Evolutionary conservation across 345 rosid genomes (phyloP), one percentile per base, ranked within the genome.

Genomic region (Erysimum cheiranthoides): DNA sequence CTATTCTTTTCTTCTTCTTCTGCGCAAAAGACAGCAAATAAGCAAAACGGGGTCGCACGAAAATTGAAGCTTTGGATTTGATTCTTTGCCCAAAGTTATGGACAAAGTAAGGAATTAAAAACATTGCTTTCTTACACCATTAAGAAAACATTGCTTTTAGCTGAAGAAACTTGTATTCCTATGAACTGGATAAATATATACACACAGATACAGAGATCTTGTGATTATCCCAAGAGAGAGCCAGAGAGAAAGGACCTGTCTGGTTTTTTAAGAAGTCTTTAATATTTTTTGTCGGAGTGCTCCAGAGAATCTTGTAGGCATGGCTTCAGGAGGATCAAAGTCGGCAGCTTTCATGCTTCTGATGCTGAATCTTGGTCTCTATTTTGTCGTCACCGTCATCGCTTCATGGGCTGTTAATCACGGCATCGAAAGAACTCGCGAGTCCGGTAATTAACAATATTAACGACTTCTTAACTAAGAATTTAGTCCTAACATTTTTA

Each of bases 361-460:
- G 54, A 5, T 88, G 68, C 78, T 92, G 80, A 94, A 92, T 71
- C 85, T 90, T 8, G 83, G 80, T 18, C 85, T 94, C 3, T 94
- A 87, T 52, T 89, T 92, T 69, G 80, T 88, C 53, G 71, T 92
- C 68, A 83, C 85, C 9, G 68, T 86, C 13, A 74, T 85, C 14
- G 93, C 96, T 39, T 80, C 90, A 0, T 92, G 97, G 98, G 92
- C 91, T 9, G 78, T 85, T 10, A 94, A 91, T 79, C 95, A 89
- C 70, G 90, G 82, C 36, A 88, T 94, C 40, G 80, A 81, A 49
- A 82, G 74, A 74, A 61, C 93, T 67, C 90, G 64, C 7, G 91
- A 90, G 49, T 61, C 93, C 36, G 92, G 96, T 90, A 86, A 70
- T 2, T 40, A 5, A 5, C 17, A 28, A 13, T 1, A 14, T 32